These are phyloP conservation scores for Ascochyta pisi DNA, from an alignment of 2,329 filamentous ascomycete genomes.

Conservation along the genomic window DNA sequence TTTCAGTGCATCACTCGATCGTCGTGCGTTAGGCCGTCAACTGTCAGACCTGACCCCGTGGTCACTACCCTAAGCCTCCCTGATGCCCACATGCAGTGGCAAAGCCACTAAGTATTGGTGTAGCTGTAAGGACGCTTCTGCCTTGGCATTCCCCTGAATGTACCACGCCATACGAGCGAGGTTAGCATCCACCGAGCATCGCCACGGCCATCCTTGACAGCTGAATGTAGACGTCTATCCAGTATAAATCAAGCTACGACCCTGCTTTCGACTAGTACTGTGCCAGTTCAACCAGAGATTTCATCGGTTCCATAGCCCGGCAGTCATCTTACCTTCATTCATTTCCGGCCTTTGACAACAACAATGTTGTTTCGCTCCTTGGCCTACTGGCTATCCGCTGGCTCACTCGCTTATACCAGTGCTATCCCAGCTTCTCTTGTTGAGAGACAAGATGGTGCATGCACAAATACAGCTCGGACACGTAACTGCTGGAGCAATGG, in stretches of 20 bases:
- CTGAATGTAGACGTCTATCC: neutral
- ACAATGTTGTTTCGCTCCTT: slow-evolving; percentile 37
- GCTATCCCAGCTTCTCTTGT: slow-evolving; percentile 33
- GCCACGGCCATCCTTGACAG: neutral
- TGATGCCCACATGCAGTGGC: neutral
- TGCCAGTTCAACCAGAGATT: slow-evolving; percentile 11
- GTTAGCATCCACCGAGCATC: slow-evolving; percentile 1
- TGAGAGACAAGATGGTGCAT: slow-evolving; percentile 45
- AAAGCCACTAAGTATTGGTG: slow-evolving; percentile 7
- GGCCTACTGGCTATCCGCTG: slow-evolving; percentile 34
- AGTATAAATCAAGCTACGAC: slow-evolving; percentile 17
- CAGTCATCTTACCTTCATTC: neutral
- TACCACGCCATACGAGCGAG: neutral
- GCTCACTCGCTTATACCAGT: slow-evolving; percentile 35
- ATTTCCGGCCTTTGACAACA: slow-evolving; percentile 1
- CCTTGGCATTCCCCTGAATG: slow-evolving; percentile 6
- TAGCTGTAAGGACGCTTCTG: neutral
- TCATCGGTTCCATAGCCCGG: neutral
- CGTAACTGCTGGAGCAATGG: slow-evolving; percentile 54
- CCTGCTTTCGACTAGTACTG: slow-evolving; percentile 14
- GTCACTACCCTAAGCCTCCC: neutral
- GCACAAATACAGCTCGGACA: slow-evolving; percentile 50
- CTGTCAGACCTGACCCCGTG: slow-evolving; percentile 2
- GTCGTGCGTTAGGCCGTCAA: slow-evolving; percentile 21
- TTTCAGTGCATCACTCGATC: slow-evolving; percentile 5